A percentile compares a stretch with the other conserved stretches of the same genome.
Evolutionary conservation across 257 asterid genomes (phyloP).

Genomic region (Fraxinus excelsior): DNA sequence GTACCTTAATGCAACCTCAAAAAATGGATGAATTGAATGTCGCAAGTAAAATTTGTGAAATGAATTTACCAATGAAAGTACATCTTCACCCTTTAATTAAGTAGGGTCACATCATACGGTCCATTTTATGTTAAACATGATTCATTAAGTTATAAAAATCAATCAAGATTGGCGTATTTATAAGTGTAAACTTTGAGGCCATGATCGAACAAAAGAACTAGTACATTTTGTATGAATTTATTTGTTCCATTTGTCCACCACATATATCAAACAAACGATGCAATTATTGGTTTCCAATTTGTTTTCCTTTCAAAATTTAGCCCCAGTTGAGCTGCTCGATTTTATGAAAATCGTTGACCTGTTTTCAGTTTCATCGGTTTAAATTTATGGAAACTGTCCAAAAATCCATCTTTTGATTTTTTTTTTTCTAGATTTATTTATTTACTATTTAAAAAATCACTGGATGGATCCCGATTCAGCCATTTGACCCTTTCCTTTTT

Average conservation of each 20-base stretch:
- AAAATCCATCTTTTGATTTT: too few relatives aligned
- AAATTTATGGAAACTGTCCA: too few relatives aligned
- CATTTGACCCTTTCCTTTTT: too few relatives aligned
- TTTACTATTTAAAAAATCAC: too few relatives aligned
- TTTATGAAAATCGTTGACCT: too few relatives aligned
- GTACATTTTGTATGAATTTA: background rate
- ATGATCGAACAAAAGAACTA: background rate
- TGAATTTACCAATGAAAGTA: background rate
- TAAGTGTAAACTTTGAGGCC: background rate
- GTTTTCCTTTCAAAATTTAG: too few relatives aligned
- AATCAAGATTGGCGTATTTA: background rate
- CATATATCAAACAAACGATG: too few relatives aligned
- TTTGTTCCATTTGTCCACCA: background rate
- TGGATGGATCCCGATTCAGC: too few relatives aligned
- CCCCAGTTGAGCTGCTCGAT: too few relatives aligned
- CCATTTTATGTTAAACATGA: background rate
- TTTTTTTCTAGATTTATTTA: too few relatives aligned
- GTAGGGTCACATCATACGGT: background rate
- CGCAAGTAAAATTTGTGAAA: background rate
- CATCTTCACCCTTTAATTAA: background rate
- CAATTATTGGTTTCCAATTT: background rate
- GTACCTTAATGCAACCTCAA: too few relatives aligned
- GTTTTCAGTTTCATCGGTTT: too few relatives aligned
- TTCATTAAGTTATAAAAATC: background rate
- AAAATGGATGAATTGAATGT: background rate